A percentile compares a stretch with the other conserved stretches of the same genome.
Evolutionary conservation across 106 monocot genomes (phyloP).

Genomic region (Iris macrosiphon): DNA sequence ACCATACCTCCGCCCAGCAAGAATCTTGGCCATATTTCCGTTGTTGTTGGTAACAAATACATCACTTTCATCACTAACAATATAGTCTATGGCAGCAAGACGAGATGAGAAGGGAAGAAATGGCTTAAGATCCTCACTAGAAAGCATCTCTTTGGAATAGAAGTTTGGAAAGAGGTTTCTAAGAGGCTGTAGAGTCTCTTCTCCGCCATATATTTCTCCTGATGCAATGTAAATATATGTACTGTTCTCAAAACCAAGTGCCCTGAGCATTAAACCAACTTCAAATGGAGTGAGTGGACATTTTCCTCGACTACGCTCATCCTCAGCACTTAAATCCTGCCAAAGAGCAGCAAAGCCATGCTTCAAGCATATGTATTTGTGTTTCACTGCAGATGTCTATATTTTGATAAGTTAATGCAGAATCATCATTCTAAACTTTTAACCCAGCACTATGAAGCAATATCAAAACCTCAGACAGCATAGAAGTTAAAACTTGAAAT

Average conservation of each 20-base stretch:
- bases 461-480: background rate
- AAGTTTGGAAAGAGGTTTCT: conserved; percentile 76
- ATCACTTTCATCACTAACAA: conserved; percentile 89
- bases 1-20: conserved; percentile 79
- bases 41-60: conserved; percentile 97
- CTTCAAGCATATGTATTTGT: background rate
- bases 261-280: conserved; percentile 84
- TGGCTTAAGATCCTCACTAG: conserved; percentile 45
- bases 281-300: conserved; percentile 89
- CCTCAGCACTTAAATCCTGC: conserved; percentile 76
- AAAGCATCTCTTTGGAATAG: conserved; percentile 80
- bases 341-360: conserved; percentile 1
- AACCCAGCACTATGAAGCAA: background rate
- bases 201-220: conserved; percentile 93
- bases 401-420: too few species aligned
- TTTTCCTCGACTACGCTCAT: conserved; percentile 79
- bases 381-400: too few species aligned
- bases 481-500: background rate
- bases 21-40: conserved; percentile 98
- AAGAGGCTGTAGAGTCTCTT: conserved; percentile 62
- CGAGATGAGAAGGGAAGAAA: conserved; percentile 70
- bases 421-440: too few species aligned
- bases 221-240: conserved; percentile 83
- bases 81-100: conserved; percentile 90
- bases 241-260: conserved; percentile 81